Percentiles rank a stretch among this genome's conserved stretches.
phyloP scores from a whole-genome alignment of 1,284 basidiomycete genomes.

The Leccinum fuscescens region DNA sequence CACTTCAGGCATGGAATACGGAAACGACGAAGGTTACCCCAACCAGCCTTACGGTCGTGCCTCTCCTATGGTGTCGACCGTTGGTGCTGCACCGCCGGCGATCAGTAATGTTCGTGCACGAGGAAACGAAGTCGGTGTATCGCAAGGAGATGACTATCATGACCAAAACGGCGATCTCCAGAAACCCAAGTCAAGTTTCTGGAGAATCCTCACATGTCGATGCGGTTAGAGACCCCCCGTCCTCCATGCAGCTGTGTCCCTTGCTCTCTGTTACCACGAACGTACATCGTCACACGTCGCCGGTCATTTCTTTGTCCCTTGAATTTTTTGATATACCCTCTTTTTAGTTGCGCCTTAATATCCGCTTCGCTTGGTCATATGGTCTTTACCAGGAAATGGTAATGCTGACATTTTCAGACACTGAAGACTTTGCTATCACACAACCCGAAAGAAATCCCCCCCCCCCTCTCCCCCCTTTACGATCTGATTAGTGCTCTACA shows the following conservation, averaged over 20 bases:
- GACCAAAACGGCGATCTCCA: conserved; percentile 55
- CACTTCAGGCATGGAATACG: conserved; percentile 53
- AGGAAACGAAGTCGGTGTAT: conserved; percentile 62
- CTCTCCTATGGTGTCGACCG: conserved; percentile 72
- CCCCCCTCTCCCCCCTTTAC: conserved; percentile 14
- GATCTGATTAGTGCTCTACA: conserved; percentile 33
- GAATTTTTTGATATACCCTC: conserved; percentile 34
- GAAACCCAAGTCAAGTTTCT: conserved; percentile 54
- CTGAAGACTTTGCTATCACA: conserved; percentile 26
- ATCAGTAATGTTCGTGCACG: conserved; percentile 67
- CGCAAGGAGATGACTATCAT: conserved; percentile 59
- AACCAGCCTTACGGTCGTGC: conserved; percentile 61
- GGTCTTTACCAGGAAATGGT: conserved; percentile 30
- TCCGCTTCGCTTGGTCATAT: conserved; percentile 37
- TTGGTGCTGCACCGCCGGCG: conserved; percentile 64
- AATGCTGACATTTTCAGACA: conserved; percentile 29
- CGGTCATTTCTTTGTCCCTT: conserved; percentile 26
- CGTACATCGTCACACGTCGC: conserved; percentile 24
- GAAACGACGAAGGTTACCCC: conserved; percentile 48
- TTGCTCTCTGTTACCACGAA: conserved; percentile 24
- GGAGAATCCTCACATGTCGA: conserved; percentile 73
- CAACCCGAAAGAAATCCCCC: conserved; percentile 18
- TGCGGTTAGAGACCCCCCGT: conserved; percentile 49
- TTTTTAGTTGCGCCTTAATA: conserved; percentile 36
- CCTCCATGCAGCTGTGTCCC: conserved; percentile 7